Evolutionary conservation across 306 rosid species (phyloP), one percentile per base, ranked within the genome.

Genomic region (Prunus salicina): DNA sequence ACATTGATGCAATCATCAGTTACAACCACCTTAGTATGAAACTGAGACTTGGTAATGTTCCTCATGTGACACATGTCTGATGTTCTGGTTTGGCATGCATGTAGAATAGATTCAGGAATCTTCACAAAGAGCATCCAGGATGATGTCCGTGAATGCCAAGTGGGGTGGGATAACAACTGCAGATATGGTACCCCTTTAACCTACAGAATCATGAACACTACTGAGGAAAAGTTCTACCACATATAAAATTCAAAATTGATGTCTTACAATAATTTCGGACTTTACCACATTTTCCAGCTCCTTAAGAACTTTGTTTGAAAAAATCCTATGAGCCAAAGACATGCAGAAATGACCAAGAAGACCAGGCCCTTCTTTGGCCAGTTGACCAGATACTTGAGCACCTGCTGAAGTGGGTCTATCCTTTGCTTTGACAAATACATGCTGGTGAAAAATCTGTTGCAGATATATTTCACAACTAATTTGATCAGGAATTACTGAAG

Each of bases 71-170:
- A 80, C 64, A 52, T 6, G 57, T 82, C 88, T 67, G 90, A 78
- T 45, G 87, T 71, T 78, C 70, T 87, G 71, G 28, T 73, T 82
- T 84, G 84, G 84, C 80, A 63, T 25, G 83, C 83, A 60, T 69
- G 89, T 62, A 90, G 86, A 71, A 89, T 82, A 66, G 97, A 86
- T 46, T 72, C 86, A 68, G 97, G 94, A 86, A 94, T 84, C 81
- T 88, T 91, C 90, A 92, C 83, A 82, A 67, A 76, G 24, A 91
- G 80, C n/a, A 92, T 90, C 97, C 99, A 95, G 12, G 97, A 90
- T 11, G 97, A 95, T 20, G 86, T 81, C 25, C 97, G 90, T 80
- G 93, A 95, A 83, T 90, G 87, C 99, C 99, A 89, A 2, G 99
- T 89, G 53, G 96, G 96, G 78, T 95, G 88, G 67, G 97, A 89